Percentiles rank a stretch among this genome's conserved stretches.
These are phyloP conservation scores for Babesia bigemina DNA, from an alignment of 169 alveolate genomes.

Conservation along the genomic window DNA sequence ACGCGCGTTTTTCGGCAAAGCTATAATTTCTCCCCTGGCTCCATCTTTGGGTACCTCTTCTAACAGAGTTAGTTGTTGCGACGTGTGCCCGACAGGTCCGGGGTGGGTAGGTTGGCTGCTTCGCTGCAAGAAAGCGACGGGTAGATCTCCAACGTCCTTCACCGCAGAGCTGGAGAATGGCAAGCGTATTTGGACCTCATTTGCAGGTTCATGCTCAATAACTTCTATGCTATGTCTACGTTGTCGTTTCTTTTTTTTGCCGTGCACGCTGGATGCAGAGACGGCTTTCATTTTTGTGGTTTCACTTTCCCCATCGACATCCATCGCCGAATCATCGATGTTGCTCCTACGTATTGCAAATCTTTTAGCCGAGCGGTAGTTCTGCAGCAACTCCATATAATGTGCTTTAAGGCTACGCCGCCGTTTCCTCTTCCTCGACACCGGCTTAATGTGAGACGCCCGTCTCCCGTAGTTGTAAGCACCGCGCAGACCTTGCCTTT, in stretches of 20 bases:
- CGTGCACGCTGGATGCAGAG: background rate
- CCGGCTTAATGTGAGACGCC: background rate
- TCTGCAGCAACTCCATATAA: background rate
- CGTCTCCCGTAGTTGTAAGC: background rate
- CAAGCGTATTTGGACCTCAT: background rate
- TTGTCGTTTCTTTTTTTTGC: background rate
- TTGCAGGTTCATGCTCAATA: background rate
- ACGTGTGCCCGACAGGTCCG: too few relatives aligned
- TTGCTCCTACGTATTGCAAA: background rate
- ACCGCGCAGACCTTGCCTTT: background rate
- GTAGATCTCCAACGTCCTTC: background rate
- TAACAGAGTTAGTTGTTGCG: background rate
- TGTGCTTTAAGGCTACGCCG: background rate
- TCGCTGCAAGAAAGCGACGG: background rate
- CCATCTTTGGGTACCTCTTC: background rate
- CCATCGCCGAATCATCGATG: background rate
- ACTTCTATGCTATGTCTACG: background rate
- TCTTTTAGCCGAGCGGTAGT: too few relatives aligned
- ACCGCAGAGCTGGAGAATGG: background rate
- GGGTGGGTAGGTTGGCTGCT: background rate
- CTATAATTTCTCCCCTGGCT: background rate
- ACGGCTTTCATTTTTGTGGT: background rate
- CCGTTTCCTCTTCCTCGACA: background rate
- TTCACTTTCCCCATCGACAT: background rate
- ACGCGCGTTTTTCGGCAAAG: conserved; percentile 19